phyloP scores from a whole-genome alignment of 495 filamentous ascomycete species.

The Ascodesmis nigricans region DNA sequence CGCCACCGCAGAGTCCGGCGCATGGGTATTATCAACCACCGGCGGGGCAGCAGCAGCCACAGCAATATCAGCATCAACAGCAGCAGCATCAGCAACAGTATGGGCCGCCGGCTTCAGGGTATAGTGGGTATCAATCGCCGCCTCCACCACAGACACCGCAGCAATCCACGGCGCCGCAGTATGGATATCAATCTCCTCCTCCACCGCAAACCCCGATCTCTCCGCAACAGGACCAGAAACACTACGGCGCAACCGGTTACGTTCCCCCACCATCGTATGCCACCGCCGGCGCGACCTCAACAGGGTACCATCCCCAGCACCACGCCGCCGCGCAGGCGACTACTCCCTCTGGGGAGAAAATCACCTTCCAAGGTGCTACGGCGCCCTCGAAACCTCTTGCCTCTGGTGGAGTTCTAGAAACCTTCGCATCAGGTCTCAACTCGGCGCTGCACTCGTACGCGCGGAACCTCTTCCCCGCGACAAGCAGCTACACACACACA shows the following conservation, averaged over 20 bases:
- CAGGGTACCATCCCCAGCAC: constrained; percentile 11
- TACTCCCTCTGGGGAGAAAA: neutral
- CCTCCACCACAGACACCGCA: neutral
- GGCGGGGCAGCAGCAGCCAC: neutral
- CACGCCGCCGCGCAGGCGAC: constrained; percentile 9
- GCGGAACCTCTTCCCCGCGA: constrained; percentile 16
- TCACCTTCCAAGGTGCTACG: constrained; percentile 6
- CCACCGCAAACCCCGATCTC: neutral
- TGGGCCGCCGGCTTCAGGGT: too few species aligned
- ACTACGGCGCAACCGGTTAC: neutral
- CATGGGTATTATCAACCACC: neutral
- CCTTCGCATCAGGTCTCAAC: constrained; percentile 16
- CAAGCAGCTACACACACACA: constrained; percentile 7
- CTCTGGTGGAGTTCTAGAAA: constrained; percentile 7
- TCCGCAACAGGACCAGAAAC: neutral
- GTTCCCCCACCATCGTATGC: neutral
- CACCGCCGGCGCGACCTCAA: neutral
- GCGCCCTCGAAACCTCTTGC: constrained; percentile 4
- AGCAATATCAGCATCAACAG: neutral
- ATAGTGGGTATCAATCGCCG: constrained; percentile 2
- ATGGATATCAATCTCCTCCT: constrained; percentile 4
- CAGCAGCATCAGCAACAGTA: neutral
- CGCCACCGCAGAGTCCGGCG: neutral
- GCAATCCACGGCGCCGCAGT: neutral
- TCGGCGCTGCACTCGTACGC: constrained; percentile 17